Evolutionary conservation across 768 basidiomycete species (phyloP).

Genomic region (Russula brevipes): DNA sequence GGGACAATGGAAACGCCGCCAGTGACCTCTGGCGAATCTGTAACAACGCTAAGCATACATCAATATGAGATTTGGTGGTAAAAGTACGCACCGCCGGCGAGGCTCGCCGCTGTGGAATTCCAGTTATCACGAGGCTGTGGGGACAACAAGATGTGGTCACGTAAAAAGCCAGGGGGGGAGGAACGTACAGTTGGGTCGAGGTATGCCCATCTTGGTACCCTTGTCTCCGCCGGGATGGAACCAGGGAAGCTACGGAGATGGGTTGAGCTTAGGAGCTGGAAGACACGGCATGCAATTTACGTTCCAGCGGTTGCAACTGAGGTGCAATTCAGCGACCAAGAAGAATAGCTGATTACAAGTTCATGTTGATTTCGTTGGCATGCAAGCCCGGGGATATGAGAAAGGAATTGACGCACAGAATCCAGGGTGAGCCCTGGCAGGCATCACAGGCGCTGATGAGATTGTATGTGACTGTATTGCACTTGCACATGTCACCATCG

Average conservation of each 20-base stretch:
- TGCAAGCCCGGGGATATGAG: background rate
- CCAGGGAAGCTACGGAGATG: slow-evolving; percentile 6
- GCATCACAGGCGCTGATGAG: slow-evolving; percentile 29
- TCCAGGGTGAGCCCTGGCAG: slow-evolving; percentile 25
- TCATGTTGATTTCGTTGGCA: background rate
- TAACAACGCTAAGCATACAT: background rate
- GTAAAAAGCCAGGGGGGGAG: background rate
- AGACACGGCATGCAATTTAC: slow-evolving; percentile 1
- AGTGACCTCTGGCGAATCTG: slow-evolving; percentile 12
- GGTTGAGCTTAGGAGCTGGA: background rate
- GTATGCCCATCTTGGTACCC: slow-evolving; percentile 49
- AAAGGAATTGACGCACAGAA: slow-evolving; percentile 9
- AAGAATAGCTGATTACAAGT: slow-evolving; percentile 11
- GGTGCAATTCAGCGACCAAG: slow-evolving; percentile 18
- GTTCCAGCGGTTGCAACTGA: background rate
- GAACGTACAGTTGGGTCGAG: slow-evolving; percentile 37
- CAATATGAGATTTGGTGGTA: background rate
- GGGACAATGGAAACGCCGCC: background rate
- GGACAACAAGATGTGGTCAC: background rate
- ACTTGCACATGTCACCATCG: slow-evolving; percentile 22
- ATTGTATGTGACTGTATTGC: slow-evolving; percentile 30
- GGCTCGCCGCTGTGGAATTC: background rate
- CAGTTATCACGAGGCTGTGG: slow-evolving; percentile 6
- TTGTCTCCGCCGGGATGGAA: slow-evolving; percentile 38
- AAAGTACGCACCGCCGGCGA: background rate